Conservation (phyloP, 257 asterid species). For the Misopates orontium region DNA sequence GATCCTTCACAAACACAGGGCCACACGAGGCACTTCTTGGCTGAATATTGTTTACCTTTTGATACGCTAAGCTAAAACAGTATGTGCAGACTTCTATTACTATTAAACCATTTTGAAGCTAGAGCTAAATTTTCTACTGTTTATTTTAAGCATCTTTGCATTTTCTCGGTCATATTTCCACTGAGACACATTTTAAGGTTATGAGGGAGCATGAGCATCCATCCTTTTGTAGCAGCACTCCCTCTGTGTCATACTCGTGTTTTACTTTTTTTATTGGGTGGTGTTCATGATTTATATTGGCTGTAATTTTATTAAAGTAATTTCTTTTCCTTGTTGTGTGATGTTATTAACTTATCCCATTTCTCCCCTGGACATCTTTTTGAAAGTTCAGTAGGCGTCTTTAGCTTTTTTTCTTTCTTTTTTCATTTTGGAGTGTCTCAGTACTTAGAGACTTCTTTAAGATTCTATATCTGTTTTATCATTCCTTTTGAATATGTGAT, state of each 20-base stretch:
- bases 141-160: conserved; percentile 1
- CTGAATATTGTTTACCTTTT: neutral
- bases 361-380: neutral
- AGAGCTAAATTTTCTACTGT: neutral
- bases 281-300: conserved; percentile 7
- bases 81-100: neutral
- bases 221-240: neutral
- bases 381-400: conserved; percentile 4
- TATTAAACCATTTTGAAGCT: conserved; percentile 7
- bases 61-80: neutral
- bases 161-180: conserved; percentile 6
- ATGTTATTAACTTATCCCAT: neutral
- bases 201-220: neutral
- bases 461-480: neutral
- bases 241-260: neutral
- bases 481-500: conserved; percentile 9
- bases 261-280: neutral
- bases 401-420: too few relatives aligned
- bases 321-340: neutral
- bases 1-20: conserved; percentile 8
- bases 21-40: conserved; percentile 19
- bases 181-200: neutral
- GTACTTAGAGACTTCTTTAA: too few relatives aligned
- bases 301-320: neutral
- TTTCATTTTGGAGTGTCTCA: too few relatives aligned